Evolutionary conservation across 78 protist genomes (phyloP).

Genomic region (Monocercomonoides exilis): DNA sequence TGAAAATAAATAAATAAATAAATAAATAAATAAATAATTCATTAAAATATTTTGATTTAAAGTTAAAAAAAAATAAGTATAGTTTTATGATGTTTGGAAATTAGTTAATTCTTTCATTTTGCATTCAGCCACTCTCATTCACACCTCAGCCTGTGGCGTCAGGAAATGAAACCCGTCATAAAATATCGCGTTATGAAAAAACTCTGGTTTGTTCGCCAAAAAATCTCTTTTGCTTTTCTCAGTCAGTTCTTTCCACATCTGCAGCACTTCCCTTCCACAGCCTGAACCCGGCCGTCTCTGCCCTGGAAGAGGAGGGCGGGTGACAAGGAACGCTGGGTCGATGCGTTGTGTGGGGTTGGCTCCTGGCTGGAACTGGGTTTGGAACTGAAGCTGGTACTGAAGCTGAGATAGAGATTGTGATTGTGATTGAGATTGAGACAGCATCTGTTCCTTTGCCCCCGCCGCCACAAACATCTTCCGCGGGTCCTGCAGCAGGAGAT

Average conservation of each 20-base stretch:
- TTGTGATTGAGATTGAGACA: too few relatives aligned
- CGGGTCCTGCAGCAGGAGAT: background rate
- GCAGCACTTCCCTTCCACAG: background rate
- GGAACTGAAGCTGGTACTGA: too few relatives aligned
- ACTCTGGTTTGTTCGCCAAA: background rate
- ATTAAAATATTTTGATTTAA: too few relatives aligned
- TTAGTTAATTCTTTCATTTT: too few relatives aligned
- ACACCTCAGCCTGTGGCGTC: background rate
- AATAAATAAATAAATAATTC: too few relatives aligned
- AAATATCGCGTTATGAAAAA: background rate
- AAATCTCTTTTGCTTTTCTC: background rate
- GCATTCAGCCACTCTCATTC: too few relatives aligned
- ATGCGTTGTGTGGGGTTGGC: background rate
- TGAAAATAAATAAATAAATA: too few relatives aligned
- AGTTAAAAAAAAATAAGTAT: too few relatives aligned
- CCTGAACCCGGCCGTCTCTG: background rate
- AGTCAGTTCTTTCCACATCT: background rate
- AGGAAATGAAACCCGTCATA: background rate
- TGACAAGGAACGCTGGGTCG: background rate
- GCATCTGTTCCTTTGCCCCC: too few relatives aligned
- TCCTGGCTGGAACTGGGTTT: too few relatives aligned
- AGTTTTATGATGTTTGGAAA: too few relatives aligned
- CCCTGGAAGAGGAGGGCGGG: background rate
- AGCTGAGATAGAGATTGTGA: too few relatives aligned
- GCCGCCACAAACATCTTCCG: background rate